phyloP scores from a whole-genome alignment of 208 protist genomes.

The Herpetomonas samuelpessoai region DNA sequence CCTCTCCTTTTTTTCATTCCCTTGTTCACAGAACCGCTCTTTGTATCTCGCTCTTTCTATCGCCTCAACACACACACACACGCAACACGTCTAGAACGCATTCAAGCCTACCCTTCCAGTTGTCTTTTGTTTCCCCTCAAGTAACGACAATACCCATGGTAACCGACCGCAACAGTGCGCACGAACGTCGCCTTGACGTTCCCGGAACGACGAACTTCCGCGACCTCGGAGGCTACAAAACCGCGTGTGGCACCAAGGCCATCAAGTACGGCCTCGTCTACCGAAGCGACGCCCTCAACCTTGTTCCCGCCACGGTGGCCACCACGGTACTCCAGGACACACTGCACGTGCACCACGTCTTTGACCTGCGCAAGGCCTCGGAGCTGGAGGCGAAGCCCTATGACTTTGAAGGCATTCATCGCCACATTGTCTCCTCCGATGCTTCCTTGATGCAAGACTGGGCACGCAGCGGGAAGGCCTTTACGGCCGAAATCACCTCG shows the following conservation, averaged over 20 bases:
- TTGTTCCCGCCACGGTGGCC: constrained; percentile 6
- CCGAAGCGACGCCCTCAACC: constrained; percentile 26
- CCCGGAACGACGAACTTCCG: constrained; percentile 25
- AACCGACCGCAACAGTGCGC: too few relatives aligned
- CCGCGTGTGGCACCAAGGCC: constrained; percentile 5
- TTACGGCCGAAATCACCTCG: neutral
- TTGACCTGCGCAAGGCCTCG: constrained; percentile 33
- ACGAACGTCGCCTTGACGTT: constrained; percentile 6
- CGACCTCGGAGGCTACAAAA: constrained; percentile 43
- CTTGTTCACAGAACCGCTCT: too few relatives aligned
- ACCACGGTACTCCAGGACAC: constrained; percentile 3
- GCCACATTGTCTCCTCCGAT: constrained; percentile 18
- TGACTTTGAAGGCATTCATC: constrained; percentile 17
- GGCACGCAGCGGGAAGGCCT: neutral
- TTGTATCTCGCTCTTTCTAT: too few relatives aligned
- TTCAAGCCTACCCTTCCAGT: neutral
- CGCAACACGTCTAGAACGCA: neutral
- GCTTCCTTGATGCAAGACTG: neutral
- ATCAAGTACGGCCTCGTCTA: constrained; percentile 19
- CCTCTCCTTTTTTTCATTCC: too few relatives aligned
- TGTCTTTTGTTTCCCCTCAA: neutral
- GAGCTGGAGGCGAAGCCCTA: constrained; percentile 25
- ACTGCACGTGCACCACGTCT: constrained; percentile 21
- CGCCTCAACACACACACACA: neutral
- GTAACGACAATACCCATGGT: neutral